Evolutionary conservation across 2,329 filamentous ascomycete genomes (phyloP), one percentile per base, ranked within the genome.

Genomic region (Furcasterigmium furcatum): DNA sequence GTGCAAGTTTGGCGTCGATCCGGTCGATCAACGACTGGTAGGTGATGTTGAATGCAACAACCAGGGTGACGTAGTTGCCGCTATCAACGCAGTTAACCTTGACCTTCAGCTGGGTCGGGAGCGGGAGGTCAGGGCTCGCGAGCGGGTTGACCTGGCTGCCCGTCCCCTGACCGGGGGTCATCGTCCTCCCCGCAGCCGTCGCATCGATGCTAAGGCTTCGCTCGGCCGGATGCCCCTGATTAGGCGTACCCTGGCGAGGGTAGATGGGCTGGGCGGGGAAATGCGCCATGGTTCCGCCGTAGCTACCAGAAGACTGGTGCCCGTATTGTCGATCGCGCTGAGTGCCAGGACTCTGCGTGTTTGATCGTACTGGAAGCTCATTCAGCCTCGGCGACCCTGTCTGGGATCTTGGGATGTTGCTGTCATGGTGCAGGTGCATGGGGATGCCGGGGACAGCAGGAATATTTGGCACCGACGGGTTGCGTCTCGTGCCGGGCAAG

Each of bases 21-120:
- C 94, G 87, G 62, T 97, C 94, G 52, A 94, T 91, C 45, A 99
- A 76, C 20, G 89, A 94, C 54, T 94, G 89, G 67, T 95, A 97
- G 34, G 89, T 87, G 58, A 97, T 97, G 62, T 95, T 96, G 67
- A 90, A 95, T 25, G 90, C 88, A 35, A 96, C 95, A 10, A 99
- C 92, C n/a, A 99, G 77, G 1, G 92, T 96, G 48, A 96, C 87
- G 55, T 95, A 95, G 60, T 91, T 94, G 39, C 87, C 87, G 38
- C 67, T 72, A 48, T 94, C 89, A 36, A 52, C 50, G 61, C 89
- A 95, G 60, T 92, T 92, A 46, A 99, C 91, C 63, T 95, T 95
- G 42, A 96, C 91, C 69, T 96, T 97, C 43, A 99, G 78, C 60
- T 97, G 94, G 8, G 88, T 84, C 38, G 76, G 80, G 41, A 77